Percentiles rank a stretch among this genome's conserved stretches.
These are phyloP conservation scores for Golubevia sp. DNA, from an alignment of 1,284 basidiomycete genomes.

Conservation along the genomic window DNA sequence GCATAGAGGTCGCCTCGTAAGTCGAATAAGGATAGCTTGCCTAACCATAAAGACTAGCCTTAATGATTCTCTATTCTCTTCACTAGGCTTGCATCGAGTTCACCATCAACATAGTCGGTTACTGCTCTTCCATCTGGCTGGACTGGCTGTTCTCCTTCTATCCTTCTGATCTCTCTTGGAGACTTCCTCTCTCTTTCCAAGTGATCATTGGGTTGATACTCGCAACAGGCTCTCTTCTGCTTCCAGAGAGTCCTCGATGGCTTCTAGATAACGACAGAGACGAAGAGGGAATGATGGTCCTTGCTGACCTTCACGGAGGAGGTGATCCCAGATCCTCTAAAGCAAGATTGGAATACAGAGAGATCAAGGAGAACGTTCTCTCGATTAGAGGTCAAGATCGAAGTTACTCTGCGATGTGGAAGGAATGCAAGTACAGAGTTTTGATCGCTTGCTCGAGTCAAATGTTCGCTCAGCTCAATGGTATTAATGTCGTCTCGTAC, in stretches of 20 bases:
- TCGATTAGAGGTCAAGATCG: conserved; percentile 68
- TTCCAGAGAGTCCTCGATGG: conserved; percentile 95
- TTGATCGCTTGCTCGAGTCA: conserved; percentile 97
- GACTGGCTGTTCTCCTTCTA: conserved; percentile 90
- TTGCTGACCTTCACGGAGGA: conserved; percentile 85
- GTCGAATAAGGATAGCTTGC: no score
- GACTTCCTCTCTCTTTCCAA: conserved; percentile 63
- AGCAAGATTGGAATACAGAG: conserved; percentile 83
- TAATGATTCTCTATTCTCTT: conserved; percentile 5
- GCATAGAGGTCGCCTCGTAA: conserved; percentile 65
- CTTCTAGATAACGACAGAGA: conserved; percentile 88
- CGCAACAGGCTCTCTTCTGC: conserved; percentile 78
- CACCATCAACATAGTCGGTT: conserved; percentile 83
- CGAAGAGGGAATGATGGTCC: conserved; percentile 80
- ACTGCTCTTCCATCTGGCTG: conserved; percentile 92
- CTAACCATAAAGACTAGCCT: no score
- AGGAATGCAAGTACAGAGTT: conserved; percentile 82
- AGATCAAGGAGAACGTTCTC: conserved; percentile 79
- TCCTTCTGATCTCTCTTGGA: conserved; percentile 62
- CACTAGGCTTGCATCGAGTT: conserved; percentile 87
- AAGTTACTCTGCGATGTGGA: conserved; percentile 84
- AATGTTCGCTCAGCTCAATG: conserved; percentile 83
- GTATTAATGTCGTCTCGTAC: no score
- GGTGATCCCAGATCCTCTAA: conserved; percentile 73
- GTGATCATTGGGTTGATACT: conserved; percentile 80